Evolutionary conservation across 352 stramenopile genomes (phyloP), one percentile per base, ranked within the genome.

Genomic region (Globisporangium takayamanum): DNA sequence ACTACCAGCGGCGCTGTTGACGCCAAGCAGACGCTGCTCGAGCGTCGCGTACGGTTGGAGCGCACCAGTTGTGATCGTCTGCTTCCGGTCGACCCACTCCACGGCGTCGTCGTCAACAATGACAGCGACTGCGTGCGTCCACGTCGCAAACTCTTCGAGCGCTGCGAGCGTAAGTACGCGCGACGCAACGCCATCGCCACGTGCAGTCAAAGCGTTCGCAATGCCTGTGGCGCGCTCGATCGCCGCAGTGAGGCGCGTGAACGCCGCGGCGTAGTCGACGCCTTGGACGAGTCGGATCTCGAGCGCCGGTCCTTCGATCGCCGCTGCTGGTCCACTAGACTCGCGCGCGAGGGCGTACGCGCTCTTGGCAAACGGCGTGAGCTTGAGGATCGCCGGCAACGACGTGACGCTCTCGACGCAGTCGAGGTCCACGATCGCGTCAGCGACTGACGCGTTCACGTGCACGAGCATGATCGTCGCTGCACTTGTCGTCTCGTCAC

Each of bases 361-460:
- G n/a, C 74, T 82, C n/a, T 74, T 74, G 0, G 77, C 79, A 55
- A 89, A 89, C 30, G 79, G 79, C 64, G 76, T 89, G 53, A 89
- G 76, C 63, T 89, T 89, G 53, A 89, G 66, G 68, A 89, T 80
- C 0, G 79, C 68, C 12, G 79, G 79, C 36, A 89, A 45, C 6
- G 73, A 60, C 3, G 75, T 82, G 22, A 87, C 80, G 47, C 69
- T 78, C 18, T 67, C 56, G 5, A 89, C 61, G 36, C 80, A 89
- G 3, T 69, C 60, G 14, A 88, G 57, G 15, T 73, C 72, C 1
- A 82, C 45, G 11, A 89, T 71, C 2, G 58, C 42, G 25, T 89
- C 72, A 11, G 69, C 80, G 0, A 78, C 52, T 0, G 53, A 53
- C 14, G 72, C 66, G 66, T 61, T 73, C 53, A 88, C 66, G 57